phyloP scores from a whole-genome alignment of 2,329 filamentous ascomycete species.

The Ascosphaera aggregata region DNA sequence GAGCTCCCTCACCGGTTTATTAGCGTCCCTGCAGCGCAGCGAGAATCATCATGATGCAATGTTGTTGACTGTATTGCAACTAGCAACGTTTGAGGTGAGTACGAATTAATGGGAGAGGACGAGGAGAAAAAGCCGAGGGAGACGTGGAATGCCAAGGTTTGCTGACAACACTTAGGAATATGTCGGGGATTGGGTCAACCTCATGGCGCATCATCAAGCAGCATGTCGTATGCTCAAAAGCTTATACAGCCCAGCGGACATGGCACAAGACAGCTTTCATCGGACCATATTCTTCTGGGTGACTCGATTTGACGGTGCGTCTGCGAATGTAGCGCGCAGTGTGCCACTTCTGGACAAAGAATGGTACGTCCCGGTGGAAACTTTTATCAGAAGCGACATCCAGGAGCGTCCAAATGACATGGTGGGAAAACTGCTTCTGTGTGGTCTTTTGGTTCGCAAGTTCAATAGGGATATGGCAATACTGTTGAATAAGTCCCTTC shows the following conservation, averaged over 20 bases:
- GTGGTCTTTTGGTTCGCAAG: slow-evolving; percentile 41
- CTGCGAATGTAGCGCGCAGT: slow-evolving; percentile 60
- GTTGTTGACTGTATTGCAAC: slow-evolving; percentile 66
- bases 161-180: slow-evolving; percentile 42
- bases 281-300: slow-evolving; percentile 75
- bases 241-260: slow-evolving; percentile 53
- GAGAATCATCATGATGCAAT: slow-evolving; percentile 51
- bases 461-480: slow-evolving; percentile 61
- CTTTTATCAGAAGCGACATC: slow-evolving; percentile 38
- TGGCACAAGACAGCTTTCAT: slow-evolving; percentile 45
- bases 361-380: slow-evolving; percentile 48
- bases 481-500: slow-evolving; percentile 45
- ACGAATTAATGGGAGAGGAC: neutral
- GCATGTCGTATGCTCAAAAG: slow-evolving; percentile 59
- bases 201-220: slow-evolving; percentile 80
- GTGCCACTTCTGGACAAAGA: slow-evolving; percentile 48
- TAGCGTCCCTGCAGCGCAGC: slow-evolving; percentile 45
- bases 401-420: slow-evolving; percentile 37
- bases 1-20: slow-evolving; percentile 54
- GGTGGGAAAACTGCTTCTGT: slow-evolving; percentile 41
- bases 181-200: slow-evolving; percentile 82
- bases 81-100: slow-evolving; percentile 76
- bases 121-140: neutral
- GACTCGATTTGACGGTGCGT: slow-evolving; percentile 63
- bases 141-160: slow-evolving; percentile 1